Conservation (phyloP, 305 asterid genomes). For the Caryopteris hybrid region DNA sequence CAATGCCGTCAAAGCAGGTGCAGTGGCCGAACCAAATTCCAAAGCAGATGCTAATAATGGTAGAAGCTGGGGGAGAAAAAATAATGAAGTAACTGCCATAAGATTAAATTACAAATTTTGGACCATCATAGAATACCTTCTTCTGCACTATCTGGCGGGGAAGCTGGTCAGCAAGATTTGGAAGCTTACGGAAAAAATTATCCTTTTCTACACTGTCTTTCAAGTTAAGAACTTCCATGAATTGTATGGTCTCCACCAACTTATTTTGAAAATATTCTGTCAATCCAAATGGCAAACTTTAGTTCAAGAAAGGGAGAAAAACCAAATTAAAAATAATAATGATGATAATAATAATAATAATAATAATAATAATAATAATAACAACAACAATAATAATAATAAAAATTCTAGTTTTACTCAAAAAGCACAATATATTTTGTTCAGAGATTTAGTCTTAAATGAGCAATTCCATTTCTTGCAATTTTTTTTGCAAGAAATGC, state of each 20-base stretch:
- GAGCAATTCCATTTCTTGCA: no score
- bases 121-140: slow-evolving; percentile 50
- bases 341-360: no score
- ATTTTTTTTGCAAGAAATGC: not conserved
- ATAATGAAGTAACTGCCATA: slow-evolving; percentile 2
- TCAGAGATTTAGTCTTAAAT: no score
- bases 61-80: slow-evolving; percentile 62
- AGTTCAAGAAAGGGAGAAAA: slow-evolving; percentile 20
- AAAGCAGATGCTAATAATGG: slow-evolving; percentile 87
- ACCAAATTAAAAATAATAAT: no score
- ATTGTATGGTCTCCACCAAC: slow-evolving; percentile 95
- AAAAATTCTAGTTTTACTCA: no score
- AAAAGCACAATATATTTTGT: no score
- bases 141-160: slow-evolving; percentile 94
- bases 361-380: no score
- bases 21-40: slow-evolving; percentile 98
- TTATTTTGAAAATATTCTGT: slow-evolving; percentile 98
- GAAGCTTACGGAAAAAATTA: slow-evolving; percentile 94
- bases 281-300: slow-evolving; percentile 29
- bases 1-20: slow-evolving; percentile 95
- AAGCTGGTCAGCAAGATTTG: slow-evolving; percentile 92
- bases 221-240: slow-evolving; percentile 95
- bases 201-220: slow-evolving; percentile 99
- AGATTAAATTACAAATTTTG: slow-evolving; percentile 14
- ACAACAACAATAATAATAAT: no score